Evolutionary conservation across 495 filamentous ascomycete species (phyloP).

Genomic region (Neurospora discreta): DNA sequence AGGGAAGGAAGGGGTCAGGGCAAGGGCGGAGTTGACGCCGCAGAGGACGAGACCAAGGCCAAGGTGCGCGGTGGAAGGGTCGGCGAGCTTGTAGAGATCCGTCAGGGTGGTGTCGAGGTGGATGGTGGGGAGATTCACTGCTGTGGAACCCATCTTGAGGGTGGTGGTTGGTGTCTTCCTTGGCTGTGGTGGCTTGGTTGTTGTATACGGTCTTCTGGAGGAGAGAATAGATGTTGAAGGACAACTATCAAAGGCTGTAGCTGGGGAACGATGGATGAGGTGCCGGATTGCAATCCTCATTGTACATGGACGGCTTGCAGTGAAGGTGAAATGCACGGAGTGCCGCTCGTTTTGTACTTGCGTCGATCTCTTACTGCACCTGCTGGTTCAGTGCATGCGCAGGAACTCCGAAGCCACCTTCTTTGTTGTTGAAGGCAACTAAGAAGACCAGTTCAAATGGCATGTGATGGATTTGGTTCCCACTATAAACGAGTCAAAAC

Average conservation of each 20-base stretch:
- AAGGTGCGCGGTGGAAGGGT: slow-evolving; percentile 2
- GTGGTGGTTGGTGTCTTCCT: background rate
- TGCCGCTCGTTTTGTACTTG: background rate
- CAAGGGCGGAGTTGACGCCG: slow-evolving; percentile 14
- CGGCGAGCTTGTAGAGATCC: slow-evolving; percentile 18
- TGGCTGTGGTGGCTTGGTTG: background rate
- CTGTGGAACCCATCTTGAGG: slow-evolving; percentile 7
- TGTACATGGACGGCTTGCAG: background rate
- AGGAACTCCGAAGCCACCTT: background rate
- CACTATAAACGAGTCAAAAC: background rate
- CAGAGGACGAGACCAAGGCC: slow-evolving; percentile 16
- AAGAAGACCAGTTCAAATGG: background rate
- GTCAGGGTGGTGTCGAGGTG: slow-evolving; percentile 22
- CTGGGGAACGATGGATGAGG: background rate
- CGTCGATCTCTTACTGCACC: background rate
- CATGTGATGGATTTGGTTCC: background rate
- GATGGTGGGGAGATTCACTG: slow-evolving; percentile 16
- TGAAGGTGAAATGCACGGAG: too few species aligned
- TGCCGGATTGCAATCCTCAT: background rate
- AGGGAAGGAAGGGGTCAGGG: slow-evolving; percentile 13
- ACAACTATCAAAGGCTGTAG: background rate
- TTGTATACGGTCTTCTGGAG: background rate
- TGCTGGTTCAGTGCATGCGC: background rate
- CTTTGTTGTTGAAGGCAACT: background rate
- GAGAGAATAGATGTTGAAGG: background rate